Evolutionary conservation across 805 yeast species (phyloP).

Genomic region (Zygoascus ofunaensis): DNA sequence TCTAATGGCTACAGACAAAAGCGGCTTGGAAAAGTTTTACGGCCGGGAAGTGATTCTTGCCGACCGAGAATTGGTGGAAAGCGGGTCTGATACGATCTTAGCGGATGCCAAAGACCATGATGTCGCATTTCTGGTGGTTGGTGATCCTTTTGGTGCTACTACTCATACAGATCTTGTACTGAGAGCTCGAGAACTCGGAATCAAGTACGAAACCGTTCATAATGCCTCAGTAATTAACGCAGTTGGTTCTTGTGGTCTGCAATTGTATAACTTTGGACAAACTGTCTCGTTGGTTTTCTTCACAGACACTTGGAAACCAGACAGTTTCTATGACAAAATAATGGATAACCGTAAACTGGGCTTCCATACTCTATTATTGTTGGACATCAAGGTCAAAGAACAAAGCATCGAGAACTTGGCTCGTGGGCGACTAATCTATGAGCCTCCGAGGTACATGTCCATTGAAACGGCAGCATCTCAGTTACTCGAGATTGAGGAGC

Average conservation of each 20-base stretch:
- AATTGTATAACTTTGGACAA: conserved; percentile 90
- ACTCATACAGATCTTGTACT: conserved; percentile 92
- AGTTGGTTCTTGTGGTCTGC: conserved; percentile 96
- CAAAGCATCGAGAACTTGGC: conserved; percentile 93
- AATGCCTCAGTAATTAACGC: conserved; percentile 98
- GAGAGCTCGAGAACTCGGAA: conserved; percentile 78
- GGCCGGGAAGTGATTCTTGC: conserved; percentile 82
- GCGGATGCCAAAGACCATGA: conserved; percentile 71
- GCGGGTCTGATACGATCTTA: conserved; percentile 75
- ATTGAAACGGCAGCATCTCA: conserved; percentile 85
- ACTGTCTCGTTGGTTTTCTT: conserved; percentile 94
- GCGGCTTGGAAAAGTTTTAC: conserved; percentile 68
- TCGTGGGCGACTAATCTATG: conserved; percentile 82
- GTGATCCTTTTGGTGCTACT: conserved; percentile 97
- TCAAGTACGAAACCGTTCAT: conserved; percentile 74
- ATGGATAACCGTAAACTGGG: conserved; percentile 87
- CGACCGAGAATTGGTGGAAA: conserved; percentile 89
- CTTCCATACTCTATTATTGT: conserved; percentile 75
- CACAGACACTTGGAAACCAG: conserved; percentile 94
- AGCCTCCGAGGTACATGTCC: conserved; percentile 95
- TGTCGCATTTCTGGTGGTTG: conserved; percentile 90
- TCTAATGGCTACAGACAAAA: conserved; percentile 81
- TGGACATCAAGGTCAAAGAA: conserved; percentile 94
- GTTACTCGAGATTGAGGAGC: conserved; percentile 77
- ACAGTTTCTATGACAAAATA: conserved; percentile 82